phyloP scores from a whole-genome alignment of 192 early-diverging fungal genomes.

The Backusella sp. region DNA sequence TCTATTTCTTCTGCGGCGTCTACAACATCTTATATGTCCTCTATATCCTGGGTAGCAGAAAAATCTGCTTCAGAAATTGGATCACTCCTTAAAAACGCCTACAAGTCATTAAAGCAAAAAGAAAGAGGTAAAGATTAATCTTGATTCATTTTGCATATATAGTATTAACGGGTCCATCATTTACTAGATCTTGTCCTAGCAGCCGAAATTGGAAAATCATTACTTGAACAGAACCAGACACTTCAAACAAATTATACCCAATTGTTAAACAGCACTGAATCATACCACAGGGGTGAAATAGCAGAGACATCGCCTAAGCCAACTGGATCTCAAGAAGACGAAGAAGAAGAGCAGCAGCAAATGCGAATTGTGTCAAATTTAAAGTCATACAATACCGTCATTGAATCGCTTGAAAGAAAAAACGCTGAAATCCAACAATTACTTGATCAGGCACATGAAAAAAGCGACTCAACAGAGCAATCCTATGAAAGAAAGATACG shows the following conservation, averaged over 20 bases:
- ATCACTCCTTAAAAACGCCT: slow-evolving; percentile 29
- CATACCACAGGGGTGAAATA: background rate
- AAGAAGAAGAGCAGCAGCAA: background rate
- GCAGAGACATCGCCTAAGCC: background rate
- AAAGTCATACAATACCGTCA: slow-evolving; percentile 9
- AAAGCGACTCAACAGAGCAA: background rate
- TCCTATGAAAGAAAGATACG: slow-evolving; percentile 15
- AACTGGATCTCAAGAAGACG: background rate
- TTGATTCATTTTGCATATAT: background rate
- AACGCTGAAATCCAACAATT: slow-evolving; percentile 23
- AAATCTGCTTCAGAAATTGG: slow-evolving; percentile 33
- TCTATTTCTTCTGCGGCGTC: slow-evolving; percentile 24
- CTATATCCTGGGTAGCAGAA: slow-evolving; percentile 26
- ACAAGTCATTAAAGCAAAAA: slow-evolving; percentile 27
- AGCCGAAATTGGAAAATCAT: slow-evolving; percentile 43
- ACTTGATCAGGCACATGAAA: slow-evolving; percentile 12
- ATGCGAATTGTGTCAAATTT: slow-evolving; percentile 1
- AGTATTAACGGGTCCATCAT: background rate
- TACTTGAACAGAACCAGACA: slow-evolving; percentile 38
- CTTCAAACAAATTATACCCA: slow-evolving; percentile 38
- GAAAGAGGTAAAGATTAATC: slow-evolving; percentile 23
- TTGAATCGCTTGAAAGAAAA: slow-evolving; percentile 29
- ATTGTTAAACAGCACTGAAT: slow-evolving; percentile 8
- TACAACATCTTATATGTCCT: slow-evolving; percentile 23
- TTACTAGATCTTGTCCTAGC: slow-evolving; percentile 37